A percentile compares a stretch with the other conserved stretches of the same genome.
Evolutionary conservation across 192 early-diverging fungal species (phyloP).

Genomic region (Entomortierella lignicola): DNA sequence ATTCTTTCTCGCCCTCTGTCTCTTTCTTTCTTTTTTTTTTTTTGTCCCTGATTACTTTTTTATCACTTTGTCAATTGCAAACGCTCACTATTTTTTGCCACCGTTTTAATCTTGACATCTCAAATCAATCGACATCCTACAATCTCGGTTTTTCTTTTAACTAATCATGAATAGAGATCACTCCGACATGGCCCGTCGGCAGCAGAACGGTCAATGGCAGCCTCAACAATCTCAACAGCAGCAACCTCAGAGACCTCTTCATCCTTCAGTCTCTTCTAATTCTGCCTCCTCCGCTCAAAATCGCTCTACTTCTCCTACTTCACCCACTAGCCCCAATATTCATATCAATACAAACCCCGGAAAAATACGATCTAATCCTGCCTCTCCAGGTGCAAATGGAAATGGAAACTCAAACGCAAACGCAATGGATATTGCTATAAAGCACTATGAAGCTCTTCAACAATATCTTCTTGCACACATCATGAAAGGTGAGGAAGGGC

Average conservation of each 20-base stretch:
- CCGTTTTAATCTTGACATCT: no score
- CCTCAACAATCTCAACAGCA: slow-evolving; percentile 30
- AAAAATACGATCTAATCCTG: slow-evolving; percentile 37
- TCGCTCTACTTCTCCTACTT: slow-evolving; percentile 38
- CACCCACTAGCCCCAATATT: slow-evolving; percentile 37
- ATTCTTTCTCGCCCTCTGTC: not conserved
- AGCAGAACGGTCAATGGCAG: slow-evolving; percentile 40
- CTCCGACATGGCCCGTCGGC: no score
- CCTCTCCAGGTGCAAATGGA: slow-evolving; percentile 16
- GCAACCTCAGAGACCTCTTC: slow-evolving; percentile 30
- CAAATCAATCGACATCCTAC: no score
- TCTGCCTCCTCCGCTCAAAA: slow-evolving; percentile 9
- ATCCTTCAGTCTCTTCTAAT: slow-evolving; percentile 26
- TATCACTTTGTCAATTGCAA: no score
- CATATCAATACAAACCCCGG: slow-evolving; percentile 38
- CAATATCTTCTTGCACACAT: slow-evolving; percentile 62
- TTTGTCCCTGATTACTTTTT: not conserved
- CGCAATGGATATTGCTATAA: slow-evolving; percentile 58
- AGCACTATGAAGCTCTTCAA: slow-evolving; percentile 66
- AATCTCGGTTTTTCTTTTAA: not conserved
- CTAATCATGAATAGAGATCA: not conserved
- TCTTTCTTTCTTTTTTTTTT: slow-evolving; percentile 3
- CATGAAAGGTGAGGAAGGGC: slow-evolving; percentile 33
- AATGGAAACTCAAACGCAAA: slow-evolving; percentile 32
- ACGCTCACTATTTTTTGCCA: no score